Percentiles rank a stretch among this genome's conserved stretches.
Evolutionary conservation across 2,329 filamentous ascomycete species (phyloP).

Genomic region (Decorospora gaudefroyi): DNA sequence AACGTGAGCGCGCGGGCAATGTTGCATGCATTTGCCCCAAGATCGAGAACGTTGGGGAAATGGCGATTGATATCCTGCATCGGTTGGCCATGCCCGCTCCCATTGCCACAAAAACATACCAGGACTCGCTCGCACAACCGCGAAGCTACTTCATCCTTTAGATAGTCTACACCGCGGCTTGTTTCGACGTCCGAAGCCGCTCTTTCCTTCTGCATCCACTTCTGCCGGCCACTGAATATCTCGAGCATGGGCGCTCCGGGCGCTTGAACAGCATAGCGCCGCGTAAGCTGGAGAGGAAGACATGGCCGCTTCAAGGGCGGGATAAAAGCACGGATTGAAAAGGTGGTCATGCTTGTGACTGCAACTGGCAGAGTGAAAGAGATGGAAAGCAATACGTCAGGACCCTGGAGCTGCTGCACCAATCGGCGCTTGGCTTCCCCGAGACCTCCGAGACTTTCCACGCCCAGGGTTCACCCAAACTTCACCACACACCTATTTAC

Average conservation of each 20-base stretch:
- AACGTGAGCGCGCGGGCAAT: slow-evolving; percentile 77
- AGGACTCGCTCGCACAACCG: slow-evolving; percentile 84
- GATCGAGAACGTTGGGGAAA: slow-evolving; percentile 83
- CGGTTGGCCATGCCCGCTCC: slow-evolving; percentile 13
- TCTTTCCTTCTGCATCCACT: slow-evolving; percentile 90
- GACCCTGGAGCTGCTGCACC: slow-evolving; percentile 8
- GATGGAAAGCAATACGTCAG: slow-evolving; percentile 14
- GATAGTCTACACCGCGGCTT: slow-evolving; percentile 84
- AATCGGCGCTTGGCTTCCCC: slow-evolving; percentile 21
- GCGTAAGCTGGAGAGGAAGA: slow-evolving; percentile 29
- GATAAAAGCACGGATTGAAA: slow-evolving; percentile 45
- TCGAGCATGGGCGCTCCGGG: slow-evolving; percentile 78
- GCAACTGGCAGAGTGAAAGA: background rate
- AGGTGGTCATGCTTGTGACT: slow-evolving; percentile 34
- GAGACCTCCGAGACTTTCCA: slow-evolving; percentile 5
- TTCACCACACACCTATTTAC: slow-evolving; percentile 8
- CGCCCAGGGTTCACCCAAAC: slow-evolving; percentile 11
- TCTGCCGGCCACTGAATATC: slow-evolving; percentile 86
- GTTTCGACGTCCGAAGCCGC: slow-evolving; percentile 70
- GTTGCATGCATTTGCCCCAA: slow-evolving; percentile 95
- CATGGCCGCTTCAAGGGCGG: slow-evolving; percentile 38
- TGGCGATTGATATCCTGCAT: slow-evolving; percentile 86
- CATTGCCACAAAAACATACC: slow-evolving; percentile 51
- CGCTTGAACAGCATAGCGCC: slow-evolving; percentile 77
- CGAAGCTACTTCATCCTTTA: slow-evolving; percentile 88